phyloP scores from a whole-genome alignment of 345 rosid genomes.

The Trapa bicornis region DNA sequence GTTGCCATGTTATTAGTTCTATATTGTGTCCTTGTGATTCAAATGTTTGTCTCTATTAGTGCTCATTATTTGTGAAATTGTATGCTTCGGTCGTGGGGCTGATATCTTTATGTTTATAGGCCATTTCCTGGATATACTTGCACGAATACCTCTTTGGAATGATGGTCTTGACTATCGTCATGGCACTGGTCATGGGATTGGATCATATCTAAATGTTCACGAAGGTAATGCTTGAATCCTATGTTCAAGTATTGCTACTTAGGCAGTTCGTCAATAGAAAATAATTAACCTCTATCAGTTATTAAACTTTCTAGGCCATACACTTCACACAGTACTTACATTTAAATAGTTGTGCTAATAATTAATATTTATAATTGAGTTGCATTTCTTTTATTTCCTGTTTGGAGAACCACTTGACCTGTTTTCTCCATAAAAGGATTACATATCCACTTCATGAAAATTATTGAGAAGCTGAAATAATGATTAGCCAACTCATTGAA shows the following conservation, averaged over 20 bases:
- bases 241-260: neutral
- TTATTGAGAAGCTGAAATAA: neutral
- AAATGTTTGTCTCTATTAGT: slow-evolving; percentile 1
- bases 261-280: neutral
- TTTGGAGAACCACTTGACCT: neutral
- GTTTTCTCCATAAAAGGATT: neutral
- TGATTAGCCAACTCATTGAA: neutral
- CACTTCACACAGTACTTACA: neutral
- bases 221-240: slow-evolving; percentile 49
- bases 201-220: slow-evolving; percentile 89
- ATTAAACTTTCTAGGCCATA: neutral
- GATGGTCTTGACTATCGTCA: slow-evolving; percentile 92
- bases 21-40: neutral
- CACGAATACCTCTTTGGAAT: slow-evolving; percentile 83
- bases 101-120: slow-evolving; percentile 28
- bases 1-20: slow-evolving; percentile 1
- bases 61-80: neutral
- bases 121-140: slow-evolving; percentile 81
- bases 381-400: neutral
- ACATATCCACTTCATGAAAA: neutral
- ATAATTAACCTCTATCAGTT: neutral
- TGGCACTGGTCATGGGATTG: slow-evolving; percentile 98
- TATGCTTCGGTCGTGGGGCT: neutral
- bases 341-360: neutral
- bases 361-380: neutral